phyloP scores from a whole-genome alignment of 345 rosid species.

The Cochlearia excelsa region DNA sequence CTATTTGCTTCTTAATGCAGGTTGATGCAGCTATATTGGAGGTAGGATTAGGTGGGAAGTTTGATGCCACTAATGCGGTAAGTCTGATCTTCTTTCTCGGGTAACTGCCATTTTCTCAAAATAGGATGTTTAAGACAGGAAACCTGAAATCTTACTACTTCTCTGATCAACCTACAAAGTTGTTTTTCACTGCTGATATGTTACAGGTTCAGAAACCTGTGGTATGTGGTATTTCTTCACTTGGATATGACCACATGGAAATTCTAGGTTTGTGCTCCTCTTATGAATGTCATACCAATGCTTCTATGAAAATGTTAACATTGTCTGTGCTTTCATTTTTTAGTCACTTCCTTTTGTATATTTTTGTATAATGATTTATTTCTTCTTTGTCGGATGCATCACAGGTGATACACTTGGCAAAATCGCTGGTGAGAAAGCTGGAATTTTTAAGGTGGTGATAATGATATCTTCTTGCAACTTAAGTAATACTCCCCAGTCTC shows the following conservation, averaged over 20 bases:
- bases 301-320: not conserved
- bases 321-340: slow-evolving; percentile 3
- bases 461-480: not conserved
- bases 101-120: not conserved
- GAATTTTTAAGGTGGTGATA: slow-evolving; percentile 80
- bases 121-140: not conserved
- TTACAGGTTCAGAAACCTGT: slow-evolving; percentile 79
- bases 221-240: slow-evolving; percentile 87
- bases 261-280: slow-evolving; percentile 81
- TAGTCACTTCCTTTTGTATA: not conserved
- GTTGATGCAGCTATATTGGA: slow-evolving; percentile 94
- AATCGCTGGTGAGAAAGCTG: slow-evolving; percentile 99
- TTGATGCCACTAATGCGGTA: slow-evolving; percentile 98
- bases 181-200: slow-evolving; percentile 14
- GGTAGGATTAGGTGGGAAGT: slow-evolving; percentile 95
- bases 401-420: slow-evolving; percentile 88
- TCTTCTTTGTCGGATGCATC: slow-evolving; percentile 32
- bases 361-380: slow-evolving; percentile 15
- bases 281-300: slow-evolving; percentile 14
- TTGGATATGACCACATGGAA: slow-evolving; percentile 99
- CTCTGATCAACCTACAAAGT: too few relatives aligned
- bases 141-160: too few relatives aligned
- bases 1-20: slow-evolving; percentile 39
- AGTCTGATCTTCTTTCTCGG: slow-evolving; percentile 14
- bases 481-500: not conserved